Evolutionary conservation across 768 basidiomycete genomes (phyloP).

Genomic region (Psilocybe azurescens): DNA sequence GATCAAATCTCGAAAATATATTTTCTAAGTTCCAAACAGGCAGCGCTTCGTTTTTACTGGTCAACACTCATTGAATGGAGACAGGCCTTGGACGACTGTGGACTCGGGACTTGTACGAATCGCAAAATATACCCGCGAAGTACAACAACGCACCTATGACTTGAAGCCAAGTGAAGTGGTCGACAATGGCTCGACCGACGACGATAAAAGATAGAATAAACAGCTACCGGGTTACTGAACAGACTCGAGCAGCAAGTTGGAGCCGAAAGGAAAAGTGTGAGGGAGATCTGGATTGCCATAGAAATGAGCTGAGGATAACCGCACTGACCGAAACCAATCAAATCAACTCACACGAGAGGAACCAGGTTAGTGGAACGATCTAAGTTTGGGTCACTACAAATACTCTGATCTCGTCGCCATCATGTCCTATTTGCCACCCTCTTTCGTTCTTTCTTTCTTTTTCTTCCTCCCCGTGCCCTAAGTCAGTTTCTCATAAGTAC

Average conservation of each 20-base stretch:
- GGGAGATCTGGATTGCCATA: slow-evolving; percentile 30
- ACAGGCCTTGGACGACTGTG: neutral
- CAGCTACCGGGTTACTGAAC: slow-evolving; percentile 1
- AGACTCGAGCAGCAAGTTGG: neutral
- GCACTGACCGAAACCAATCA: slow-evolving; percentile 38
- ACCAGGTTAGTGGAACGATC: slow-evolving; percentile 30
- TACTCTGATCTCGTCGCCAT: slow-evolving; percentile 36
- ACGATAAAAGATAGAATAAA: slow-evolving; percentile 4
- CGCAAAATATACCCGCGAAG: neutral
- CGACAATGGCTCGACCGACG: neutral
- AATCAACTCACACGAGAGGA: slow-evolving; percentile 29
- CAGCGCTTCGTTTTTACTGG: neutral
- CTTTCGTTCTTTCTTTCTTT: slow-evolving; percentile 31
- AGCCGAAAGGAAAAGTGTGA: neutral
- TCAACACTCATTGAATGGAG: neutral
- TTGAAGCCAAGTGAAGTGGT: neutral
- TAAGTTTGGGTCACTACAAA: slow-evolving; percentile 37
- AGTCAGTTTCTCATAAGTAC: slow-evolving; percentile 33
- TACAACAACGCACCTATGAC: neutral
- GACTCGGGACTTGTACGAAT: neutral
- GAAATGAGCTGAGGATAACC: slow-evolving; percentile 30
- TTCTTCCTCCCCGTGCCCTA: slow-evolving; percentile 38
- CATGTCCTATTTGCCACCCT: slow-evolving; percentile 26
- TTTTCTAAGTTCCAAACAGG: too few relatives aligned
- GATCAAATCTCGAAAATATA: too few relatives aligned